A percentile compares a stretch with the other conserved stretches of the same genome.
These are phyloP conservation scores for Claviceps purpurea DNA, from an alignment of 2,329 filamentous ascomycete species.

Conservation along the genomic window DNA sequence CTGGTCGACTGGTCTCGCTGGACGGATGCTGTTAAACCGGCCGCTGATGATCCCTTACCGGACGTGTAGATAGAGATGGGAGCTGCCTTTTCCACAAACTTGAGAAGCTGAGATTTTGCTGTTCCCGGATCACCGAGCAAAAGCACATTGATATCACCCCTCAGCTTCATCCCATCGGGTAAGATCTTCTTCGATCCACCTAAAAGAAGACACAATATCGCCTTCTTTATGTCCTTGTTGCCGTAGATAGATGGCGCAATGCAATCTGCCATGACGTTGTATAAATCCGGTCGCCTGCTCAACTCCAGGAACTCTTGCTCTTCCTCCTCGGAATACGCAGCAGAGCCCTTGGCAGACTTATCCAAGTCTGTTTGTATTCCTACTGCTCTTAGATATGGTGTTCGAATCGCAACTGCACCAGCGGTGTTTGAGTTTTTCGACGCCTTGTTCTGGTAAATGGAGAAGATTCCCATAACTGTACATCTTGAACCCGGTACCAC, in stretches of 20 bases:
- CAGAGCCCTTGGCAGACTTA: constrained; percentile 72
- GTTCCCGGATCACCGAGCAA: constrained; percentile 95
- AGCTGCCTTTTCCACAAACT: constrained; percentile 92
- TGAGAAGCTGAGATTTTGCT: constrained; percentile 90
- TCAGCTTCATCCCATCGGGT: constrained; percentile 91
- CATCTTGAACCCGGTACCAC: constrained; percentile 92
- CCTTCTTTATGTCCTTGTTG: constrained; percentile 91
- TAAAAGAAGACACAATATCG: constrained; percentile 83
- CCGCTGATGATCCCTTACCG: constrained; percentile 92
- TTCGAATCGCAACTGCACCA: constrained; percentile 84
- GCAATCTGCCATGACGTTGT: constrained; percentile 76
- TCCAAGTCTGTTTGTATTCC: constrained; percentile 87
- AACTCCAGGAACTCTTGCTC: constrained; percentile 93
- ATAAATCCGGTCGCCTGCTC: constrained; percentile 83
- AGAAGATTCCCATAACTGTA: constrained; percentile 93
- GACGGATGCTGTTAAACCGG: constrained; percentile 92
- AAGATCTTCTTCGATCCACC: constrained; percentile 96
- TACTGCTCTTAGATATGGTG: constrained; percentile 84
- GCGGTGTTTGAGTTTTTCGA: constrained; percentile 60
- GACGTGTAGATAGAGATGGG: constrained; percentile 98
- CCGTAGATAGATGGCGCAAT: constrained; percentile 97
- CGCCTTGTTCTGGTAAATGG: constrained; percentile 89
- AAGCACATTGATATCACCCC: constrained; percentile 96
- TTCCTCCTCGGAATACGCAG: constrained; percentile 83
- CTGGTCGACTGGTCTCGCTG: constrained; percentile 83